Conservation (phyloP, 192 early-diverging fungal species). For the Umbelopsis sp. region DNA sequence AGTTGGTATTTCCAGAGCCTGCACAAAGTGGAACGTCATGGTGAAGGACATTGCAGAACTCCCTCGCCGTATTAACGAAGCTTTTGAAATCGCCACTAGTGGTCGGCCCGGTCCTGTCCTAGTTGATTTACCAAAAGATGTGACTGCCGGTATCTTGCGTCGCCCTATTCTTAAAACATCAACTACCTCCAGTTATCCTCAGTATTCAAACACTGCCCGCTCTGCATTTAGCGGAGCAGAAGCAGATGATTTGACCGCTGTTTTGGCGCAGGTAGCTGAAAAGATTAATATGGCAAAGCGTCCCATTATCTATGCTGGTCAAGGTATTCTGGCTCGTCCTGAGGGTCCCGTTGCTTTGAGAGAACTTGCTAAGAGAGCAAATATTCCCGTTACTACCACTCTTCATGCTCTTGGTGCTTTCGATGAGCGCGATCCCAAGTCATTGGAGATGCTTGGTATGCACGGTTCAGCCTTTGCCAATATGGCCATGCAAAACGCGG, state of each 20-base stretch:
- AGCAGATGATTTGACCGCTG: conserved; percentile 49
- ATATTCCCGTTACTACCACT: conserved; percentile 98
- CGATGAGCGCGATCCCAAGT: conserved; percentile 88
- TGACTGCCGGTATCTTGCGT: conserved; percentile 87
- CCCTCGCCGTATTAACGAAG: conserved; percentile 97
- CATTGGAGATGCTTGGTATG: conserved; percentile 99
- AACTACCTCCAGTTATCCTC: conserved; percentile 57
- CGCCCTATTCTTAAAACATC: conserved; percentile 86
- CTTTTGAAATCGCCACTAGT: conserved; percentile 94
- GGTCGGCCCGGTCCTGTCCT: conserved; percentile 97
- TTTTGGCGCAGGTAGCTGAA: conserved; percentile 75
- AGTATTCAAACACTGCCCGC: conserved; percentile 54
- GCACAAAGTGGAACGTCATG: conserved; percentile 99
- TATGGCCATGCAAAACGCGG: conserved; percentile 96
- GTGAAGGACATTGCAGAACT: conserved; percentile 95
- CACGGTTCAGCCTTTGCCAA: conserved; percentile 98
- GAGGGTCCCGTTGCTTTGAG: conserved; percentile 82
- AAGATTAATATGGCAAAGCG: conserved; percentile 86
- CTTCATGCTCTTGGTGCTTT: conserved; percentile 91
- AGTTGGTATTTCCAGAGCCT: conserved; percentile 91
- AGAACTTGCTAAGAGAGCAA: conserved; percentile 83
- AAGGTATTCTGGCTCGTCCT: conserved; percentile 82
- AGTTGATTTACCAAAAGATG: conserved; percentile 97
- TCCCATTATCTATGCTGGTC: conserved; percentile 95
- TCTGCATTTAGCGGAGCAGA: conserved; percentile 47